Percentiles rank a stretch among this genome's conserved stretches.
phyloP scores from a whole-genome alignment of 2,329 filamentous ascomycete species.

The Ceratocystis lukuohia region DNA sequence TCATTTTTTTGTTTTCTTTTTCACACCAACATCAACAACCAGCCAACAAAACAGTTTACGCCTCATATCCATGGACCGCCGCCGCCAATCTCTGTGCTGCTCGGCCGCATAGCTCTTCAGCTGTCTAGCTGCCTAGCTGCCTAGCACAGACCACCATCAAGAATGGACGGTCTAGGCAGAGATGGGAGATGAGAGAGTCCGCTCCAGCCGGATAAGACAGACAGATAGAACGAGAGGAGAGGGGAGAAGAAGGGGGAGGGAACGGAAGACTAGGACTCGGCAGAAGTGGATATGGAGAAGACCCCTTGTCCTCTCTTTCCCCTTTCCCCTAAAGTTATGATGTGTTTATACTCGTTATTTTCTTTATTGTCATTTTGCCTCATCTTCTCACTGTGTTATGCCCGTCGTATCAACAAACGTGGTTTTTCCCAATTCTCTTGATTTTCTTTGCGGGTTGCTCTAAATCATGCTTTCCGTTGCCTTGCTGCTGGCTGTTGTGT shows the following conservation, averaged over 20 bases:
- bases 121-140: neutral
- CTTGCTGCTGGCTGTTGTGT: too few species aligned
- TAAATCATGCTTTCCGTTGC: too few species aligned
- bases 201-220: constrained; percentile 17
- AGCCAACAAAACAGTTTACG: constrained; percentile 13
- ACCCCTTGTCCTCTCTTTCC: neutral
- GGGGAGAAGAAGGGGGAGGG: neutral
- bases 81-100: neutral
- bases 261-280: neutral
- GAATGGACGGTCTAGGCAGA: neutral
- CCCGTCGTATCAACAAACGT: too few species aligned
- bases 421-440: too few species aligned
- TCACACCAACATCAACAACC: constrained; percentile 13
- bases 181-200: constrained; percentile 15
- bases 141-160: neutral
- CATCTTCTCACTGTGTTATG: too few species aligned
- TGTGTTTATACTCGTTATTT: too few species aligned
- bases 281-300: neutral
- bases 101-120: too few species aligned
- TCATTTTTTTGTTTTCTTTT: constrained; percentile 8
- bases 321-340: neutral
- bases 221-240: neutral
- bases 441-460: too few species aligned
- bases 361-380: too few species aligned
- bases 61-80: constrained; percentile 7